Base-by-base conservation (phyloP, 2,329 filamentous ascomycete species). In the Alternaria infectoria region DNA sequence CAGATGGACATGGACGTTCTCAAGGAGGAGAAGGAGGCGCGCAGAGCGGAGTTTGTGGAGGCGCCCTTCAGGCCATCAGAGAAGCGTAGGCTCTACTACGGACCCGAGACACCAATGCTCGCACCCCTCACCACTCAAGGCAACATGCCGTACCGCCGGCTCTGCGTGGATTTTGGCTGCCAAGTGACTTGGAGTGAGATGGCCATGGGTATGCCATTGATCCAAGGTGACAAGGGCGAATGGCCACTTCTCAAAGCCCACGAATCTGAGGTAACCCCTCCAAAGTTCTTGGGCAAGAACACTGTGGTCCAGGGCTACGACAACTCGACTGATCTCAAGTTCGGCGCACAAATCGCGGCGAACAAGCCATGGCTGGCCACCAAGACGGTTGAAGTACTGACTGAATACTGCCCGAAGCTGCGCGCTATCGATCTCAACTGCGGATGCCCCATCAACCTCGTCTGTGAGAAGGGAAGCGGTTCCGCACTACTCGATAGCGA, bases 151-250 rank as follows among this genome's bases (percentile, higher is more conserved):
- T 99, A 97, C 83, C 90, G 96, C 60, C 89, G 96, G 54, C 87
- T 99, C 28, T 97, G 94, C 75, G 90, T 93, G 12, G 91, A 94
- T 59, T 86, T 98, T 23, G 96, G 96, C 36, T 94, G 93, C 26
- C 91, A 97, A 76, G 86, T 97, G 52, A 99, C 96, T 0, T 99
- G 97, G 83, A 98, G 95, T 0, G 96, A 99, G 81, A 99, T 99
- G 96, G 96, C 95, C 5, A 92, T 99, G 87, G 90, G 93, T 26
- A 83, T 97, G 80, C 94, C 95, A 10, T 82, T 99, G 45, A 86
- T 99, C 6, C 93, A 97, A 79, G 96, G 96, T 36, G 88, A 91
- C 68, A 96, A 95, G 81, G 86, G 90, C 2, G 96, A 99, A 82
- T 99, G 96, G 96, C 93, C 96, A 19, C 84, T 99, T 59, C 88